Percentiles rank a stretch among this genome's conserved stretches.
Evolutionary conservation across 352 stramenopile species (phyloP).

Genomic region (Phytophthora ohioensis): DNA sequence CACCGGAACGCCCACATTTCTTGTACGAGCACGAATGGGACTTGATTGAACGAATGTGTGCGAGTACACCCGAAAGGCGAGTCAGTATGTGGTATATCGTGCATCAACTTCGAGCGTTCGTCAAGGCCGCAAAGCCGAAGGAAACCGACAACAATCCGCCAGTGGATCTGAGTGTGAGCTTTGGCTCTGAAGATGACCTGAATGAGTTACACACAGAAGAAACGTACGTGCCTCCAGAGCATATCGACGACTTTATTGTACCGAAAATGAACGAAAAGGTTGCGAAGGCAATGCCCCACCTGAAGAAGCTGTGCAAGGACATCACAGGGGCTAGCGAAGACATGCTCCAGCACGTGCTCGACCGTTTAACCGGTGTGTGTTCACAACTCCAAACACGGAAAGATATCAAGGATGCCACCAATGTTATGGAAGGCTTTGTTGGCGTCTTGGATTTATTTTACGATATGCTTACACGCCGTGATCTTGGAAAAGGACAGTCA

Average conservation of each 20-base stretch:
- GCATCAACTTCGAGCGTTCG: slow-evolving; percentile 35
- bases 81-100: slow-evolving; percentile 44
- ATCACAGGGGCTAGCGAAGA: slow-evolving; percentile 4
- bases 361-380: slow-evolving; percentile 19
- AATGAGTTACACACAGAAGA: slow-evolving; percentile 18
- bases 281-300: slow-evolving; percentile 26
- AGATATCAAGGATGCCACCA: slow-evolving; percentile 18
- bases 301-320: slow-evolving; percentile 15
- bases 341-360: slow-evolving; percentile 27
- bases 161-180: slow-evolving; percentile 36
- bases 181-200: slow-evolving; percentile 25
- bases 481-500: slow-evolving; percentile 26
- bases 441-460: slow-evolving; percentile 33
- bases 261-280: slow-evolving; percentile 35
- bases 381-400: slow-evolving; percentile 19
- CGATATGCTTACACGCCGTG: slow-evolving; percentile 20
- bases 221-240: slow-evolving; percentile 15
- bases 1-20: slow-evolving; percentile 21
- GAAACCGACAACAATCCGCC: slow-evolving; percentile 11
- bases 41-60: slow-evolving; percentile 39
- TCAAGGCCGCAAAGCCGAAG: slow-evolving; percentile 9
- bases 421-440: slow-evolving; percentile 32
- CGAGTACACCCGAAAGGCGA: slow-evolving; percentile 7
- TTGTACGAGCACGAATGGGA: slow-evolving; percentile 32
- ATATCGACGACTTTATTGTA: slow-evolving; percentile 39